phyloP scores from a whole-genome alignment of 495 filamentous ascomycete genomes.

The Podospora australis region DNA sequence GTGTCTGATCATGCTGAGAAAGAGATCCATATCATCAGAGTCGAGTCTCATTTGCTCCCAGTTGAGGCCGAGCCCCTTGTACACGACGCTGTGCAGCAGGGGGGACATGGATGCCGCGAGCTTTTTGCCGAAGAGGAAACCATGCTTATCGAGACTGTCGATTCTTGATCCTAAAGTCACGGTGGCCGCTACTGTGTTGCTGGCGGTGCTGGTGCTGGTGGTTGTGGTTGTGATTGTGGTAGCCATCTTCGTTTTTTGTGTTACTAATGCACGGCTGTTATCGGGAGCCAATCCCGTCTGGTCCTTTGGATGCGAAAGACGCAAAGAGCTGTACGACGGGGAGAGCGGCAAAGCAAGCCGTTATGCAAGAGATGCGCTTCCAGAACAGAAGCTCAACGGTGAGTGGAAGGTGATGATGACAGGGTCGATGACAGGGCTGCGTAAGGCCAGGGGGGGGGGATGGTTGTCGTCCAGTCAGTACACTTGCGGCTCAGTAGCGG shows the following conservation, averaged over 20 bases:
- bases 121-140: slow-evolving; percentile 50
- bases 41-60: slow-evolving; percentile 57
- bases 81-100: slow-evolving; percentile 60
- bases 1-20: slow-evolving; percentile 26
- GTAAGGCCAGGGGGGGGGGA: neutral
- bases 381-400: neutral
- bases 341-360: neutral
- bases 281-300: too few relatives aligned
- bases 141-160: slow-evolving; percentile 39
- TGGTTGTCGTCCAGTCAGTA: too few relatives aligned
- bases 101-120: slow-evolving; percentile 64
- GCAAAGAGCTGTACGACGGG: neutral
- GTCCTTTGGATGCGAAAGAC: too few relatives aligned
- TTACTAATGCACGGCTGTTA: too few relatives aligned
- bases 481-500: neutral
- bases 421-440: too few relatives aligned
- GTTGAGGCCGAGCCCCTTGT: slow-evolving; percentile 49
- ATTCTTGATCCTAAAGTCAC: slow-evolving; percentile 11
- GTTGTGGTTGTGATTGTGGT: slow-evolving; percentile 3
- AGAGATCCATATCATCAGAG: slow-evolving; percentile 42
- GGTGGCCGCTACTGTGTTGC: slow-evolving; percentile 2
- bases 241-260: neutral
- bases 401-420: neutral
- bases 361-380: neutral
- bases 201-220: neutral